Evolutionary conservation across 257 asterid genomes (phyloP).

Genomic region (Solanum sejunctum): DNA sequence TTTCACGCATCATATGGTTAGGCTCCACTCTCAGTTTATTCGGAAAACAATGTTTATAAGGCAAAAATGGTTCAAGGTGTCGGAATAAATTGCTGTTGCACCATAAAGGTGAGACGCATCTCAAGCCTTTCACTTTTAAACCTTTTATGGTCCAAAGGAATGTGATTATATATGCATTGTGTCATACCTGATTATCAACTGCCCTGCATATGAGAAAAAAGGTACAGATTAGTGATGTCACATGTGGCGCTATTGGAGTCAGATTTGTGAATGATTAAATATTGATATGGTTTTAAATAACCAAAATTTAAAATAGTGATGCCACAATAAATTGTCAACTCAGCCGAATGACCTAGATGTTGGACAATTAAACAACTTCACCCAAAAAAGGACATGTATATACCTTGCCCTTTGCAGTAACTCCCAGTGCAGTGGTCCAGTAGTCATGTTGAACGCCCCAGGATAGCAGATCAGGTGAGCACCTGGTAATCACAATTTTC

Average conservation of each 20-base stretch:
- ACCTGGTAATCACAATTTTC: constrained; percentile 25
- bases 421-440: constrained; percentile 98
- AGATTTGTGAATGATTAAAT: not conserved
- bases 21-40: not conserved
- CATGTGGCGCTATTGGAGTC: not conserved
- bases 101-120: not conserved
- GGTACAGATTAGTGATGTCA: constrained; percentile 6
- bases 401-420: constrained; percentile 85
- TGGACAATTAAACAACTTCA: not conserved
- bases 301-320: constrained; percentile 1
- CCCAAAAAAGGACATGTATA: not conserved
- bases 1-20: not conserved
- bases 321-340: not conserved
- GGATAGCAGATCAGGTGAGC: constrained; percentile 93
- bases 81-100: not conserved
- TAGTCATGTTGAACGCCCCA: constrained; percentile 94
- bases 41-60: not conserved
- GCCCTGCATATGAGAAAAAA: constrained; percentile 67
- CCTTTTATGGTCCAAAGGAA: not conserved
- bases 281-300: not conserved
- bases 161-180: not conserved
- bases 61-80: not conserved
- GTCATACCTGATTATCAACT: constrained; percentile 77
- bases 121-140: not conserved
- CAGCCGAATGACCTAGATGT: not conserved